Evolutionary conservation across 163 green algal genomes (phyloP), one percentile per base, ranked within the genome.

Genomic region (Scenedesmus sp.): DNA sequence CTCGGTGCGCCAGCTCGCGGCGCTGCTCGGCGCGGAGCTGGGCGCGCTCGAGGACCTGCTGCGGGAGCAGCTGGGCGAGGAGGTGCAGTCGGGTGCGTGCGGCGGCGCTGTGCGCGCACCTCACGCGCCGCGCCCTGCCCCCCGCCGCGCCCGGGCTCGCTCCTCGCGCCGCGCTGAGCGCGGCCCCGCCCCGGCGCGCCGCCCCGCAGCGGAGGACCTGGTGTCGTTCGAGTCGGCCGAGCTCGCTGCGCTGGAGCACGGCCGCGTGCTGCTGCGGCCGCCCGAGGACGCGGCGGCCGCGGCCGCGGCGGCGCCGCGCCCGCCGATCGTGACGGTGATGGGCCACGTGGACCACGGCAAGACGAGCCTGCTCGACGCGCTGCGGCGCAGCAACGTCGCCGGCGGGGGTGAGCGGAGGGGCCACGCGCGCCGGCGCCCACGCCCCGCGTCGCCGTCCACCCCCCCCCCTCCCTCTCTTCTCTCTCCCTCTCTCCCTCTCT

Each of bases 331-430:
- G 18, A 96, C 94, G 15, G 90, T 98, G 36, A 96, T 98, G 90
- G 94, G 94, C 0, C 94, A 98, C 74, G 94, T 97, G 24, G 94
- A 98, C 81, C 94, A 98, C 75, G 94, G 94, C 75, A 98, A 97
- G 90, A 98, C 94, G 18, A 91, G 84, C 17, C 79, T 98, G 74
- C 84, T 98, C 79, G 94, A 98, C 75, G 87, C 89, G 1, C 82
- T 98, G 83, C 79, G 93, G 17, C 10, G 5, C 9, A 13, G 11
- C 50, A 57, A 26, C 50, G 10, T 57, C 11, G 50, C 50, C 4
- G 50, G 11, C 5, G 20, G 50, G 11, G 50, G 50, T 57, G 50
- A 10, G 50, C 50, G 50, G n/a, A n/a, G n/a, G n/a, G n/a, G n/a
- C n/a, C n/a, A n/a, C n/a, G n/a, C n/a, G n/a, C n/a, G n/a, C n/a